Percentiles rank a stretch among this genome's conserved stretches.
phyloP scores from a whole-genome alignment of 2,329 filamentous ascomycete species.

The Diplodia intermedia region DNA sequence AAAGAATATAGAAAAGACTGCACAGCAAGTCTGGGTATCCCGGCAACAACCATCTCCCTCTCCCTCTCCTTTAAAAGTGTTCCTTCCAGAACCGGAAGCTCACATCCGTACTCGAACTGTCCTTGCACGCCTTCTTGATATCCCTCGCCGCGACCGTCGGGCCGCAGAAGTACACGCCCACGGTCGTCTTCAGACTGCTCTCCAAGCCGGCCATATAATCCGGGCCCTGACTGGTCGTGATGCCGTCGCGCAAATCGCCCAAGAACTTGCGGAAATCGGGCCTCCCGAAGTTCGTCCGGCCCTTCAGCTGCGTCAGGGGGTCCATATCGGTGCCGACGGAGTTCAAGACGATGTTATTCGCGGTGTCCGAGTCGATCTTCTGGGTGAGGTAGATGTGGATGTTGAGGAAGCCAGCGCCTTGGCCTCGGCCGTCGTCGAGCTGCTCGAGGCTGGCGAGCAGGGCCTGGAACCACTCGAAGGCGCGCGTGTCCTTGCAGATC shows the following conservation, averaged over 20 bases:
- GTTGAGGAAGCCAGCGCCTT: conserved; percentile 72
- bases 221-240: conserved; percentile 67
- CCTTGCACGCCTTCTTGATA: conserved; percentile 81
- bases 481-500: conserved; percentile 94
- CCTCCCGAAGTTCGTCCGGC: conserved; percentile 91
- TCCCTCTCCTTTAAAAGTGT: conserved; percentile 63
- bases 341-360: conserved; percentile 96
- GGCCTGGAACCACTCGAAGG: conserved; percentile 99
- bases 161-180: conserved; percentile 98
- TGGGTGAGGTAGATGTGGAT: conserved; percentile 99
- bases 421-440: conserved; percentile 49
- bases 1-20: not conserved
- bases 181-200: conserved; percentile 76
- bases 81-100: conserved; percentile 99
- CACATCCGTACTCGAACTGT: conserved; percentile 76
- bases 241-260: conserved; percentile 82
- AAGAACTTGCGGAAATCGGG: conserved; percentile 88
- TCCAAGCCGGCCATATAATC: conserved; percentile 88
- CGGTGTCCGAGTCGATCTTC: conserved; percentile 86
- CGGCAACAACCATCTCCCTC: not conserved
- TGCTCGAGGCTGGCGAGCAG: conserved; percentile 90
- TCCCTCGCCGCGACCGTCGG: conserved; percentile 80
- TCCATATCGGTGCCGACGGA: conserved; percentile 86
- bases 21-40: conserved; percentile 2
- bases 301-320: conserved; percentile 88